Percentiles rank a stretch among this genome's conserved stretches.
Conservation (phyloP, 208 protist species). For the Kentomonas sorsogonicus region DNA sequence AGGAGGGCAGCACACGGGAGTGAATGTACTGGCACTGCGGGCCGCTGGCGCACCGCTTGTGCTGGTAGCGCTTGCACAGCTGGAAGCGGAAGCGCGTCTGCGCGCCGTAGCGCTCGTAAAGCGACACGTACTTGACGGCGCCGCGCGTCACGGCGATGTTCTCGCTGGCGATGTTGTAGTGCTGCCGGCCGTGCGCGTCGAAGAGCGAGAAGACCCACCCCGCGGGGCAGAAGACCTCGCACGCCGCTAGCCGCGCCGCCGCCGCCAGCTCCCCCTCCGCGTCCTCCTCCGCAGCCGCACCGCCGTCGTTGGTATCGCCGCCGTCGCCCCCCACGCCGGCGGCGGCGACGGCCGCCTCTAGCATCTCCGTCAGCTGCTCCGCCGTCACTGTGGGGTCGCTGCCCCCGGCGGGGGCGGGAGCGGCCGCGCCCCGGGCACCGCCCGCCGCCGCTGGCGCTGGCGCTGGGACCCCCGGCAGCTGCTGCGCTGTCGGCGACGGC, state of each 20-base stretch:
- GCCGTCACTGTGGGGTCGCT: constrained; percentile 18
- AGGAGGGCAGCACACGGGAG: constrained; percentile 22
- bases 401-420: neutral
- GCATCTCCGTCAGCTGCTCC: constrained; percentile 15
- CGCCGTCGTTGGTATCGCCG: neutral
- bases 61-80: constrained; percentile 46
- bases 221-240: constrained; percentile 23
- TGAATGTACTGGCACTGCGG: constrained; percentile 61
- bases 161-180: constrained; percentile 49
- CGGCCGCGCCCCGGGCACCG: too few relatives aligned
- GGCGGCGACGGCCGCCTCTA: constrained; percentile 8
- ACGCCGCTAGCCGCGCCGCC: constrained; percentile 3
- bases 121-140: constrained; percentile 42
- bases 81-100: constrained; percentile 67
- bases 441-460: too few relatives aligned
- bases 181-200: constrained; percentile 38
- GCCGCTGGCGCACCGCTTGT: constrained; percentile 30
- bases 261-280: neutral
- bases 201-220: constrained; percentile 51
- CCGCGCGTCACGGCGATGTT: constrained; percentile 55
- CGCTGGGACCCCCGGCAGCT: too few relatives aligned
- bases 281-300: neutral
- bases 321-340: constrained; percentile 3
- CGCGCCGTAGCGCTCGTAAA: constrained; percentile 40
- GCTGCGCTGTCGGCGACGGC: too few relatives aligned